A percentile compares a stretch with the other conserved stretches of the same genome.
Evolutionary conservation across 208 protist genomes (phyloP).

Genomic region (Leishmania major): DNA sequence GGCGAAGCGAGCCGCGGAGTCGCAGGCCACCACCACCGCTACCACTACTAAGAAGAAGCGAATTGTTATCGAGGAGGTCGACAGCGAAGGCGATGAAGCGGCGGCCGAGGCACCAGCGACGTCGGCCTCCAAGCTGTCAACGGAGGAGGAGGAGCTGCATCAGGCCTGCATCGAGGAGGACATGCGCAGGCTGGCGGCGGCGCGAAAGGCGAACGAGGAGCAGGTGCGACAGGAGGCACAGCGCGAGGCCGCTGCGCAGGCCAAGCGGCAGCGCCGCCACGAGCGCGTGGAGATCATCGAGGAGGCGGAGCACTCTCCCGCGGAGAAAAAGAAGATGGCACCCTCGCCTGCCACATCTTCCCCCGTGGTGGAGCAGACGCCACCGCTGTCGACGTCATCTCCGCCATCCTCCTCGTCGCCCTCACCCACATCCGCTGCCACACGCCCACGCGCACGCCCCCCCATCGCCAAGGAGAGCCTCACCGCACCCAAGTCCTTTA

Average conservation of each 20-base stretch:
- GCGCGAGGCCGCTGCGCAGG: conserved; percentile 38
- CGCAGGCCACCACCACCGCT: conserved; percentile 15
- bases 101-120: conserved; percentile 6
- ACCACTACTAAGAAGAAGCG: conserved; percentile 49
- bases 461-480: conserved; percentile 65
- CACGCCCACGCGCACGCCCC: conserved; percentile 28
- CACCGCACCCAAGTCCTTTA: conserved; percentile 75
- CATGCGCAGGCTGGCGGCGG: conserved; percentile 40
- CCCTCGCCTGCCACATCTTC: conserved; percentile 2
- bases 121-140: conserved; percentile 1
- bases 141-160: conserved; percentile 31
- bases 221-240: conserved; percentile 36
- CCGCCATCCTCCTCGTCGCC: neutral
- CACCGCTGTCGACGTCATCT: neutral
- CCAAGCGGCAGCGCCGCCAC: conserved; percentile 38
- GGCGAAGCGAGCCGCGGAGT: conserved; percentile 34
- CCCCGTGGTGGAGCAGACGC: conserved; percentile 11
- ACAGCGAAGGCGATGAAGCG: conserved; percentile 72
- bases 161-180: conserved; percentile 45
- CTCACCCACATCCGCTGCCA: neutral
- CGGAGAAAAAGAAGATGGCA: conserved; percentile 2
- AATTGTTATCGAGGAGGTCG: conserved; percentile 86
- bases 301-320: conserved; percentile 27
- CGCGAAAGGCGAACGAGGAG: conserved; percentile 24
- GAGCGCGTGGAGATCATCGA: conserved; percentile 79